Base-by-base conservation (phyloP, 768 basidiomycete species). In the Suillus placidus region DNA sequence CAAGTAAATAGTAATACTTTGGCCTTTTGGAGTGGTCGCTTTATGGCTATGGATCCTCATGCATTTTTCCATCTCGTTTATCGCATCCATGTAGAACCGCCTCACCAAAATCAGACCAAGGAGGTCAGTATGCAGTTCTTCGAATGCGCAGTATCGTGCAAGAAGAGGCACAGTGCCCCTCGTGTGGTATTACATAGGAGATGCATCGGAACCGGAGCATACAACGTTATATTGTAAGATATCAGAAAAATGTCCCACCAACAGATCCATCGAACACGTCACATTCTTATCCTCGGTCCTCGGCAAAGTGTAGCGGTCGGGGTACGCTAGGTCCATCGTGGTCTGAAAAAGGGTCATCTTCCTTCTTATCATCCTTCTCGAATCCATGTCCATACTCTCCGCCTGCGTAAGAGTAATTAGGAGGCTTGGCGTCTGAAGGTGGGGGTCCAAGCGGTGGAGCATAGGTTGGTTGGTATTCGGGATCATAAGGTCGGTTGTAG, bases 401-500 rank as follows among this genome's bases (percentile, higher is more conserved):
- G 18, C 66, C 78, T 16, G 77, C 80, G n/a, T 76, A 73, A 8
- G 71, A 70, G 70, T 88, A 88, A 7, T 80, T 82, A 0, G 86
- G 86, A 1, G 83, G 84, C 72, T 87, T 86, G 26, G 73, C 64
- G 56, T 82, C 80, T 3, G 72, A 67, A n/a, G 78, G 76, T 4
- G 86, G 87, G 10, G 84, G 80, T 14, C 86, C 86, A 0, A 82
- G 65, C 0, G 88, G 87, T 1, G 87, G 82, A 5, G 82, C 78
- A 66, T 83, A 76, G n/a, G 80, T 75, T 61, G 80, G 80, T 18
- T 70, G 16, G 40, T 76, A 76, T 30, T 71, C 62, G 3, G 57
- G 64, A 40, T 80, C 73, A 76, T 89, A 91, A 0, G 89, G 86
- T 6, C 85, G 84, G 69, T 82, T 85, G 75, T 91, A 90, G 72